Base-by-base conservation (phyloP, 1,139 yeast genomes). In the Lodderomyces margitis region DNA sequence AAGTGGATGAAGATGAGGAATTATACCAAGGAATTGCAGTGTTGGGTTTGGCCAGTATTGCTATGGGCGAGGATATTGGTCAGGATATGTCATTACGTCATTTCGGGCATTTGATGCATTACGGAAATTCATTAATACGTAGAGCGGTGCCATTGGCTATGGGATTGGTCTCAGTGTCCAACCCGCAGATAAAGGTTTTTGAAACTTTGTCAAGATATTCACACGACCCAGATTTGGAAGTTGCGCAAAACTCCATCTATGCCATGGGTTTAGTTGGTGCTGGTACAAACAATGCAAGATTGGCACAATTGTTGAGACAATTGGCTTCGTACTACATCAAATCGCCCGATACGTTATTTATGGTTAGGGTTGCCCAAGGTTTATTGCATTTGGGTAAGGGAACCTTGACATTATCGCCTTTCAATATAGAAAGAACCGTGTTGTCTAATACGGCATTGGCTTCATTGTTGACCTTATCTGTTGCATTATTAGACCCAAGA, bases 191-290 rank as follows among this genome's bases (percentile, higher is more conserved):
- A 87, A 91, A 89, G 68, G 96, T 92, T 11, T 92, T 89, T 59
- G 99, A 94, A 63, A 91, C 98, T 0, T 75, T 94, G 50, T 89
- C 98, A 3, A 81, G 98, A 62, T 89, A 87, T 66, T 88, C 98
- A 3, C 99, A 94, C 64, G 98, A 94, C 59, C 83, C 89, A 45
- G 98, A 92, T 63, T 70, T 87, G 54, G 96, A 88, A 58, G 97
- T 94, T 44, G 96, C 98, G 4, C 85, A 85, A 62, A 94, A 91
- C 59, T 91, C 98, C 21, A 91, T 92, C 48, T 91, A 87, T 58
- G 83, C 96, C 35, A 91, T 94, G 98, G 98, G 99, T 45, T 69
- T 94, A 50, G 96, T 92, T 52, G 98, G 98, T 59, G 94, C 97
- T 21, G 99, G 99, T 67, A 94, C 98, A 31, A 91, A 92, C 66